These are phyloP conservation scores for Claviceps maximensis DNA, from an alignment of 2,329 filamentous ascomycete species.

Conservation along the genomic window DNA sequence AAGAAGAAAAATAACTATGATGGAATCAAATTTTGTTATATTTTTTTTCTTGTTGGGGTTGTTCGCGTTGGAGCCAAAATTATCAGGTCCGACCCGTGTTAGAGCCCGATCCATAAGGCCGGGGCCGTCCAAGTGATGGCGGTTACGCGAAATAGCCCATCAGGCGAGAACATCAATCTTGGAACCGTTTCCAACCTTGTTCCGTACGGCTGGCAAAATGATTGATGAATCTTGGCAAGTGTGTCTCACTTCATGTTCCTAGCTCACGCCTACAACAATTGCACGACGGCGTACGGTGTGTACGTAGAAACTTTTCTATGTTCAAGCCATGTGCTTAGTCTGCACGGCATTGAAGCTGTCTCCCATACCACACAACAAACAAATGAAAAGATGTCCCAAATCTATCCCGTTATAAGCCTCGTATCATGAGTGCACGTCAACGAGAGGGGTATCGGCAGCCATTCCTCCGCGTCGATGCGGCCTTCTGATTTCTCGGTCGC, in stretches of 20 bases:
- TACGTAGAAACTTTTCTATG: neutral
- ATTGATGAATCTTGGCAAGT: neutral
- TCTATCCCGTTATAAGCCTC: constrained; percentile 20
- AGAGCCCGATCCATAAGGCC: neutral
- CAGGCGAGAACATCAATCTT: too few species aligned
- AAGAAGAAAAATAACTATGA: too few species aligned
- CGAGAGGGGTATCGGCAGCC: constrained; percentile 17
- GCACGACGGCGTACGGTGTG: neutral
- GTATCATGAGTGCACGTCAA: constrained; percentile 13
- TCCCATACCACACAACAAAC: neutral
- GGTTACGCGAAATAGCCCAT: neutral
- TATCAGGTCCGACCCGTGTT: neutral
- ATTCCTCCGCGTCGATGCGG: constrained; percentile 17
- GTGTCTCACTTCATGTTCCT: neutral
- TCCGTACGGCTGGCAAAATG: neutral
- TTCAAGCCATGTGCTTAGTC: neutral
- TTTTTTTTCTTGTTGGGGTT: neutral
- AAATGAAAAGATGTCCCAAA: constrained; percentile 14
- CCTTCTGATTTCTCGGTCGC: constrained; percentile 4
- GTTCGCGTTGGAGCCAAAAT: neutral
- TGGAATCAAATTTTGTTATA: too few species aligned
- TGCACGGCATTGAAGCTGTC: neutral
- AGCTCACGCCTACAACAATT: neutral
- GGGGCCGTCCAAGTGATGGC: too few species aligned
- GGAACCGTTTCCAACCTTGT: neutral